Evolutionary conservation across 2,329 filamentous ascomycete genomes (phyloP), one percentile per base, ranked within the genome.

Genomic region (Penicillium thymicola): DNA sequence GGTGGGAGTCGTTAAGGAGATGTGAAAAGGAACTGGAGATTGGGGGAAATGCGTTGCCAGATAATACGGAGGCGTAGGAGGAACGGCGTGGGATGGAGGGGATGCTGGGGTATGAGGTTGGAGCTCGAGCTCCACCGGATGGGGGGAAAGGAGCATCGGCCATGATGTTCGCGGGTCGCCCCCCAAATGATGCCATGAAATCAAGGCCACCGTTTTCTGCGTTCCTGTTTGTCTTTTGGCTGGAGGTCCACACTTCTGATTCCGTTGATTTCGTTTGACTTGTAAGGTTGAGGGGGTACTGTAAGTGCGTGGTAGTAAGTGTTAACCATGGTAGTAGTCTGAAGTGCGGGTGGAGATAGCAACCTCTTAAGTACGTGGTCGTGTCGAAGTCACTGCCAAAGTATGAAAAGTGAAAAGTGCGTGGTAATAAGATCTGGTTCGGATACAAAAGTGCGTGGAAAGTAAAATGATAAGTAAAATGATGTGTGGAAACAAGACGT

Each of bases 11-110:
- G 50, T 82, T 83, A 61, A 83, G 72, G 34, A 87, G 77, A 64
- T 86, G 81, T 4, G 82, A 81, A 66, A 82, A 82, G 59, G 76
- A 78, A 63, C 74, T 76, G 69, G 68, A 69, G 60, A 69, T 69
- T 64, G 72, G 69, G 54, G 72, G 73, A 59, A 72, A 57, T 53
- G 75, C 72, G 63, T 77, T 78, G 47, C 82, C 83, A 51, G 82
- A 81, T 55, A 83, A 79, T 57, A 86, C 82, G 27, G 83, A 85
- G 65, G 84, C 83, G 74, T 86, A 86, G 50, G 85, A 86, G 41
- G 81, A 82, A 62, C 83, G 77, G 68, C 82, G 79, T 65, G 75
- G 76, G 60, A 73, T 68, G 45, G 75, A 72, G 53, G 75, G 71
- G 64, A 75, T 67, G 32, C 27, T 40, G 23, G 49, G 38, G 61